phyloP scores from a whole-genome alignment of 1,284 basidiomycete genomes.

The Ustilago lituana region DNA sequence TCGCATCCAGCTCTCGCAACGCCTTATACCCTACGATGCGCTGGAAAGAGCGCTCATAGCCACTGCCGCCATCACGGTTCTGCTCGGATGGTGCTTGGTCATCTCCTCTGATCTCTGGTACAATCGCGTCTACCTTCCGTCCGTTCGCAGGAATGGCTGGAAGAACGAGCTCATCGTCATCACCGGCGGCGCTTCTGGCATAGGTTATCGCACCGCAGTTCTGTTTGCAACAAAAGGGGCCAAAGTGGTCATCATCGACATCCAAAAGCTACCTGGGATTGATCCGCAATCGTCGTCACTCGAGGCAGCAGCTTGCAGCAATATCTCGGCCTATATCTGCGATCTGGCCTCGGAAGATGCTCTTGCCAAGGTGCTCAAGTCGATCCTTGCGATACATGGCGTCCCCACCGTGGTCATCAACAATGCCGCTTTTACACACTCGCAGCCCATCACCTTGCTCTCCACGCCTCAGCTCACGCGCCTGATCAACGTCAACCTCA shows the following conservation, averaged over 20 bases:
- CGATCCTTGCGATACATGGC: conserved; percentile 33
- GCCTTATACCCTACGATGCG: not conserved
- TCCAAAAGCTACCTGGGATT: conserved; percentile 15
- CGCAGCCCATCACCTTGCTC: conserved; percentile 83
- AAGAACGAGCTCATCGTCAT: conserved; percentile 49
- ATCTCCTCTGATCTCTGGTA: conserved; percentile 34
- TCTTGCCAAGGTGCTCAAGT: conserved; percentile 37
- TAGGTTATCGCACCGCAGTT: conserved; percentile 85
- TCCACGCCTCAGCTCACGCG: conserved; percentile 76
- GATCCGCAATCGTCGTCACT: not conserved
- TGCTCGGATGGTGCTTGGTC: conserved; percentile 21
- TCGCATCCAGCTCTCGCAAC: not conserved
- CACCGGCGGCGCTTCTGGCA: conserved; percentile 78
- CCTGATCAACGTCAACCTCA: conserved; percentile 83
- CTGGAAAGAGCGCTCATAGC: not conserved
- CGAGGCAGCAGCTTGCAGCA: conserved; percentile 4
- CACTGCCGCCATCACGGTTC: conserved; percentile 6
- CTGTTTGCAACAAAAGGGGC: conserved; percentile 82
- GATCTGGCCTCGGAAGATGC: conserved; percentile 46
- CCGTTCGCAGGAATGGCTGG: conserved; percentile 31
- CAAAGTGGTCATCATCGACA: conserved; percentile 83
- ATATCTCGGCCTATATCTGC: conserved; percentile 53
- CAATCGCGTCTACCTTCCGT: conserved; percentile 23
- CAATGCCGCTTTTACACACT: conserved; percentile 94
- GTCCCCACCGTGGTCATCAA: conserved; percentile 82